Conservation (phyloP, 192 early-diverging fungal species). For the Umbelopsis sp. region DNA sequence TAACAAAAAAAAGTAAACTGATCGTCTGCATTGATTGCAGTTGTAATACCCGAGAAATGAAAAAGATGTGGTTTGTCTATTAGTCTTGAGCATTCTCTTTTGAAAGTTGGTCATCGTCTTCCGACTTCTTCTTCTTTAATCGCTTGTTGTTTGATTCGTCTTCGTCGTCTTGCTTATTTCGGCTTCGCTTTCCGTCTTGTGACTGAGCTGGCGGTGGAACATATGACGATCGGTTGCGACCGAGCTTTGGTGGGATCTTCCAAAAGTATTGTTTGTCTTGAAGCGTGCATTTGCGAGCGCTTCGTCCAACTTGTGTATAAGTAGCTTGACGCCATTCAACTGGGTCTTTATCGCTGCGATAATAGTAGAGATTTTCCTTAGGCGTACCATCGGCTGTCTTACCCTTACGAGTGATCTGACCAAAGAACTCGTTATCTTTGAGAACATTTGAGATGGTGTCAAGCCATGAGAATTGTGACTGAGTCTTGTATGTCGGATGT, state of each 20-base stretch:
- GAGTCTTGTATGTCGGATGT: slow-evolving; percentile 37
- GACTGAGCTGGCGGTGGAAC: slow-evolving; percentile 38
- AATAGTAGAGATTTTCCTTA: slow-evolving; percentile 56
- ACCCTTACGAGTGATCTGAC: slow-evolving; percentile 55
- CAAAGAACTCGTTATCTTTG: slow-evolving; percentile 47
- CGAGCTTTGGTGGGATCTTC: slow-evolving; percentile 60
- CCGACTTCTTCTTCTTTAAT: slow-evolving; percentile 1
- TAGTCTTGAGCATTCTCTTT: background rate
- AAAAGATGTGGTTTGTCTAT: too few relatives aligned
- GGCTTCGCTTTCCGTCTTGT: slow-evolving; percentile 6
- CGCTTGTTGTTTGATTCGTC: slow-evolving; percentile 1
- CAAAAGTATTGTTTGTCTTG: slow-evolving; percentile 59
- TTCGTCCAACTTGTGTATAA: slow-evolving; percentile 53
- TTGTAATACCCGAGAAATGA: too few relatives aligned
- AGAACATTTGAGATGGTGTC: slow-evolving; percentile 44
- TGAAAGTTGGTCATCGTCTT: background rate
- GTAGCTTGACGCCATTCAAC: slow-evolving; percentile 55
- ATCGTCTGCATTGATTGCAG: too few relatives aligned
- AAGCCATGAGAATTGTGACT: slow-evolving; percentile 40
- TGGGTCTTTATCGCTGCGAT: slow-evolving; percentile 54
- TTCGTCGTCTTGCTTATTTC: slow-evolving; percentile 1
- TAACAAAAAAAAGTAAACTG: too few relatives aligned
- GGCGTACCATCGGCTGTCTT: slow-evolving; percentile 60
- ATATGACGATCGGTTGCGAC: slow-evolving; percentile 46
- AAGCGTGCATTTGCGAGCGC: slow-evolving; percentile 58